Evolutionary conservation across 192 early-diverging fungal species (phyloP).

Genomic region (Geranomyces michiganensis): DNA sequence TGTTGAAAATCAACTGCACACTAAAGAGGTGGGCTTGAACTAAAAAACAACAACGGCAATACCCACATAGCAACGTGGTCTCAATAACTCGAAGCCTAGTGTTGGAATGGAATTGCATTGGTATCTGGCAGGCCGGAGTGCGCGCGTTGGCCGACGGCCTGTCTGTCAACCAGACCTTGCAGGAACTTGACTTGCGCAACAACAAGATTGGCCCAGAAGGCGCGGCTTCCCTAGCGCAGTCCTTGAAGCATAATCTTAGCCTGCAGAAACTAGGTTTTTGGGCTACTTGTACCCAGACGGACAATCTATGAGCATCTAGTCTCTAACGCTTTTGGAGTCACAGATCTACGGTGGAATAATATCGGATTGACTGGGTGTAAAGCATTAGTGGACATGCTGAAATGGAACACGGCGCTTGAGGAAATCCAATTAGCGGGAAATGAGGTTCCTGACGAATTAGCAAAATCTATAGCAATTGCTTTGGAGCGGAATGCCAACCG

Average conservation of each 20-base stretch:
- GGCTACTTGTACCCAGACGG: background rate
- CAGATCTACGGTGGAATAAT: constrained; percentile 64
- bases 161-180: constrained; percentile 51
- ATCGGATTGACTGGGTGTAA: constrained; percentile 52
- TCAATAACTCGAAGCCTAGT: constrained; percentile 33
- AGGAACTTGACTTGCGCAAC: constrained; percentile 59
- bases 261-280: constrained; percentile 48
- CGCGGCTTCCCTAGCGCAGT: constrained; percentile 41
- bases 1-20: constrained; percentile 57
- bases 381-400: constrained; percentile 52
- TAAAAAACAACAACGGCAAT: too few relatives aligned
- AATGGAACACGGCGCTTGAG: constrained; percentile 49
- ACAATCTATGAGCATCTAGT: background rate
- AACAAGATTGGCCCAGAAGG: constrained; percentile 60
- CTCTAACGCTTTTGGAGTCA: background rate
- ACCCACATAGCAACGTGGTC: too few relatives aligned
- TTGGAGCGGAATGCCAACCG: constrained; percentile 50
- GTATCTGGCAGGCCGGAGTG: constrained; percentile 61
- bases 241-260: constrained; percentile 51
- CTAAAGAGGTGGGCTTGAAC: constrained; percentile 44
- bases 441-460: constrained; percentile 59
- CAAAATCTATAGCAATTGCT: constrained; percentile 32
- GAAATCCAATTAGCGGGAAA: constrained; percentile 56
- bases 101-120: constrained; percentile 67
- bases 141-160: constrained; percentile 57